Conservation (phyloP, 2,329 filamentous ascomycete genomes). For the Ophiosphaerella korrae region DNA sequence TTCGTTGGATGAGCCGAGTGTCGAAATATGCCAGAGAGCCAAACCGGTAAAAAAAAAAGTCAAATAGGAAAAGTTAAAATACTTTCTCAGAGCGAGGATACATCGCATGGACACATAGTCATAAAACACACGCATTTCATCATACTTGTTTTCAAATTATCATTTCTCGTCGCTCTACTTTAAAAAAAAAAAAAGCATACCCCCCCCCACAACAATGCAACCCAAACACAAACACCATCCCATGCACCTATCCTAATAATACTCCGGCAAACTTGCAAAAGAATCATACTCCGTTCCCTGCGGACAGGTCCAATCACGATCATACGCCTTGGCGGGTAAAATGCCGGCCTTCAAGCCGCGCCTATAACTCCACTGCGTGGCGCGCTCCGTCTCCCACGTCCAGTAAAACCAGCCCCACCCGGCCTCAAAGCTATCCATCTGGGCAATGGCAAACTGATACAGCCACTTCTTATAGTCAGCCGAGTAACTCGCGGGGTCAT, state of each 20-base stretch:
- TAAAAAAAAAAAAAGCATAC: too few relatives aligned
- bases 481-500: constrained; percentile 70
- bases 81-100: too few relatives aligned
- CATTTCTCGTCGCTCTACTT: too few relatives aligned
- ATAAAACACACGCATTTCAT: too few relatives aligned
- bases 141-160: too few relatives aligned
- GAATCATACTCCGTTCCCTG: constrained; percentile 42
- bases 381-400: constrained; percentile 92
- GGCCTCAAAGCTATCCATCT: constrained; percentile 92
- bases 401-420: constrained; percentile 99
- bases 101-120: too few relatives aligned
- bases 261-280: constrained; percentile 53
- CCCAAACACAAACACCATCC: neutral
- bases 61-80: too few relatives aligned
- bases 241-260: constrained; percentile 35
- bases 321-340: constrained; percentile 63
- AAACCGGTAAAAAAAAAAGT: too few relatives aligned
- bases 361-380: constrained; percentile 91
- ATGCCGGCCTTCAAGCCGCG: constrained; percentile 77
- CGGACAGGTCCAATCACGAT: constrained; percentile 52
- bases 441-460: constrained; percentile 87
- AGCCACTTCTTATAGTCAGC: constrained; percentile 82
- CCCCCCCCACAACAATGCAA: neutral
- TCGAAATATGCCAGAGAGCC: too few relatives aligned
- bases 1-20: too few relatives aligned